phyloP scores from a whole-genome alignment of 75 land plant species.

The Gnetum montanum region DNA sequence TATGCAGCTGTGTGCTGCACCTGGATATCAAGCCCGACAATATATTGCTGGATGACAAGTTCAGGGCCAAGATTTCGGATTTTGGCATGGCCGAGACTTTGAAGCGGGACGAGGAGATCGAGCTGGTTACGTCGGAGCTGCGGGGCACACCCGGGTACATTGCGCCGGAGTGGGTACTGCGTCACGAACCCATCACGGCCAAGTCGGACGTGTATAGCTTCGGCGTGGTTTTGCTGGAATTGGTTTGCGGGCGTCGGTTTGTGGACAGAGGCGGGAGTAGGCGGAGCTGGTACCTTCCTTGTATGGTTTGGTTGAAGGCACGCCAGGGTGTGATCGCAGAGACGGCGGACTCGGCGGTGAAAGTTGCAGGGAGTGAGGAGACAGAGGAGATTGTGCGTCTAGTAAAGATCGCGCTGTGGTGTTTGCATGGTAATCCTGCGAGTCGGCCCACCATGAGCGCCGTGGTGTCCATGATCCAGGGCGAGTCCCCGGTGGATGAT shows the following conservation, averaged over 20 bases:
- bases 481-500: neutral
- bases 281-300: no score
- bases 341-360: neutral
- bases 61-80: constrained; percentile 39
- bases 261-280: no score
- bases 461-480: constrained; percentile 27
- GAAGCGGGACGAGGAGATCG: constrained; percentile 16
- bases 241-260: constrained; percentile 17
- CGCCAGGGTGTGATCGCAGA: no score
- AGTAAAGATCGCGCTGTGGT: constrained; percentile 22
- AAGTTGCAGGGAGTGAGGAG: neutral
- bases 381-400: constrained; percentile 8
- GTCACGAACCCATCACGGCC: neutral
- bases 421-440: constrained; percentile 18
- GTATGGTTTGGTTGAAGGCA: no score
- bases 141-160: constrained; percentile 37
- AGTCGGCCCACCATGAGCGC: constrained; percentile 25
- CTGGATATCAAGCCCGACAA: constrained; percentile 40
- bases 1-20: constrained; percentile 26
- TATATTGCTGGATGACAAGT: constrained; percentile 28
- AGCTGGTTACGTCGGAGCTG: constrained; percentile 10
- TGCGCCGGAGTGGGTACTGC: constrained; percentile 29
- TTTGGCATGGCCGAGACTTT: constrained; percentile 39
- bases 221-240: constrained; percentile 25
- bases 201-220: constrained; percentile 35